A percentile compares a stretch with the other conserved stretches of the same genome.
Evolutionary conservation across 2,329 filamentous ascomycete genomes (phyloP).

Genomic region (Fusarium camptoceras): DNA sequence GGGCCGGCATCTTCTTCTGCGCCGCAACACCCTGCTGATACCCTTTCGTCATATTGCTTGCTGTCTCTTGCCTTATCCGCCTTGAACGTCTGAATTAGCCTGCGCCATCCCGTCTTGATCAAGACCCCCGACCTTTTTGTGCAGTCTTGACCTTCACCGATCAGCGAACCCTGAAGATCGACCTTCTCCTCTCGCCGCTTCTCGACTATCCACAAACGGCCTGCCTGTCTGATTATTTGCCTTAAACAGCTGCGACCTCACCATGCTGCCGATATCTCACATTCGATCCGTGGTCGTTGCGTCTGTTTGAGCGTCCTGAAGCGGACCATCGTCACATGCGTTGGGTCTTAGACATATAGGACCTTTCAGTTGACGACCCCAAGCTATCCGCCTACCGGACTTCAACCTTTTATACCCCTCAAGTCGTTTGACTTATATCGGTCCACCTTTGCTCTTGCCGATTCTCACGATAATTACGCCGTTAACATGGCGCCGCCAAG

Average conservation of each 20-base stretch:
- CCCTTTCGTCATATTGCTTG: conserved; percentile 36
- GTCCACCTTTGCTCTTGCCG: neutral
- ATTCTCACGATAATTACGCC: conserved; percentile 2
- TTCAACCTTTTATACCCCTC: conserved; percentile 4
- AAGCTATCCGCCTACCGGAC: neutral
- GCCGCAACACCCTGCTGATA: conserved; percentile 34
- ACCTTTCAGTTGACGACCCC: conserved; percentile 7
- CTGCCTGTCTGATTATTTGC: conserved; percentile 13
- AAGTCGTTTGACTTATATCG: neutral
- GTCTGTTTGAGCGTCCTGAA: conserved; percentile 27
- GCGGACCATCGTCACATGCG: conserved; percentile 28
- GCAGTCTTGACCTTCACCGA: conserved; percentile 32
- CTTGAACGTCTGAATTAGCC: conserved; percentile 12
- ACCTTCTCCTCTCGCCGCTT: conserved; percentile 26
- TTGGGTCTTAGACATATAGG: conserved; percentile 10
- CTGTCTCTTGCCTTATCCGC: conserved; percentile 19
- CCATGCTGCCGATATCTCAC: conserved; percentile 37
- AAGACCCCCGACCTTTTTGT: conserved; percentile 10
- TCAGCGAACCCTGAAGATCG: conserved; percentile 46
- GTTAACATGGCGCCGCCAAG: conserved; percentile 46
- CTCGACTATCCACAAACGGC: conserved; percentile 15
- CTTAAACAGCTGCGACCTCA: conserved; percentile 25
- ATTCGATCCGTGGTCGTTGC: conserved; percentile 27
- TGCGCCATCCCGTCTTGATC: conserved; percentile 20
- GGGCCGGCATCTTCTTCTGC: conserved; percentile 30